Percentiles rank a stretch among this genome's conserved stretches.
Evolutionary conservation across 257 asterid species (phyloP).

Genomic region (Linaria vulgaris): DNA sequence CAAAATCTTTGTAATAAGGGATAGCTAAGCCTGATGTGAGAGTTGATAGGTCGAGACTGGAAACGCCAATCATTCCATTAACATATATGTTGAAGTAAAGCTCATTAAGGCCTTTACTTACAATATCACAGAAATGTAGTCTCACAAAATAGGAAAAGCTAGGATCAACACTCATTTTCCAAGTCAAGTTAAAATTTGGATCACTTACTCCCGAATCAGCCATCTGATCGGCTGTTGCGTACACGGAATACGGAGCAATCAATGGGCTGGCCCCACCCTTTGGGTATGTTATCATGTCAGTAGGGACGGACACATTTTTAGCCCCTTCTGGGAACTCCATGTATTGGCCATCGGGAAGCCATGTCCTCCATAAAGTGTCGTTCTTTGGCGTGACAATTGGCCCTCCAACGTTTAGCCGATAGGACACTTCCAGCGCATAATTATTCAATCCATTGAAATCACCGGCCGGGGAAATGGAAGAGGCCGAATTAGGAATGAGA

Average conservation of each 20-base stretch:
- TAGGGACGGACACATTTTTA: conserved; percentile 49
- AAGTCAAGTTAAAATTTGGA: conserved; percentile 76
- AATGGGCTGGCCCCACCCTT: conserved; percentile 71
- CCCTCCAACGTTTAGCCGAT: conserved; percentile 80
- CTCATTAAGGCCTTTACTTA: conserved; percentile 67
- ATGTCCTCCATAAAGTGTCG: conserved; percentile 71
- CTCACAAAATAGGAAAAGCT: conserved; percentile 72
- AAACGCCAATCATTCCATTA: conserved; percentile 50
- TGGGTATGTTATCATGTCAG: conserved; percentile 42
- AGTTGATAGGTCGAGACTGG: conserved; percentile 76
- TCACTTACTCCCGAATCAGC: conserved; percentile 58
- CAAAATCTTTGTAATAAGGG: conserved; percentile 77
- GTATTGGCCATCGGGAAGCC: conserved; percentile 52
- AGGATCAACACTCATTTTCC: conserved; percentile 76
- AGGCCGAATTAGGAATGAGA: conserved; percentile 58
- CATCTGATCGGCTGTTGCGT: conserved; percentile 79
- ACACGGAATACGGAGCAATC: conserved; percentile 64
- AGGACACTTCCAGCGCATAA: conserved; percentile 54
- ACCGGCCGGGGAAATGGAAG: conserved; percentile 48
- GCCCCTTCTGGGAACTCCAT: conserved; percentile 63
- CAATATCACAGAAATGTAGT: conserved; percentile 84
- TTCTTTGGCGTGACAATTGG: conserved; percentile 64
- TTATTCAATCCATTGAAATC: conserved; percentile 46
- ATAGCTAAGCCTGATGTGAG: conserved; percentile 61
- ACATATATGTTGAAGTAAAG: conserved; percentile 84